A percentile compares a stretch with the other conserved stretches of the same genome.
These are phyloP conservation scores for Tricholoma matsutake DNA, from an alignment of 768 basidiomycete genomes.

Conservation along the genomic window DNA sequence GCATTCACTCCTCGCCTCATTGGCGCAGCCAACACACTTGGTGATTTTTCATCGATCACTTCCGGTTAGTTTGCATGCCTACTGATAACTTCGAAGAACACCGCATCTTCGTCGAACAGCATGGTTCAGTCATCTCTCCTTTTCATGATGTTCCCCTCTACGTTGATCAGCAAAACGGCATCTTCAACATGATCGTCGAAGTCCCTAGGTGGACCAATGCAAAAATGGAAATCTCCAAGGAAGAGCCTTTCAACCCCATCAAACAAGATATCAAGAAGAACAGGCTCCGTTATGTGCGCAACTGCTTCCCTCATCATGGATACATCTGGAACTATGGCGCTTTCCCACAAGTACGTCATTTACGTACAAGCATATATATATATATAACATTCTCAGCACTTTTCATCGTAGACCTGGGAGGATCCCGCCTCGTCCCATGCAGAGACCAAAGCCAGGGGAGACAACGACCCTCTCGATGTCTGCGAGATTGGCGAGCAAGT, in stretches of 20 bases:
- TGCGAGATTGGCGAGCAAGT: conserved; percentile 99
- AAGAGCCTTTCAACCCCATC: conserved; percentile 99
- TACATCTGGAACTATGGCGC: conserved; percentile 99
- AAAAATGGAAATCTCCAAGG: conserved; percentile 99
- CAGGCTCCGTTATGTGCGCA: conserved; percentile 93
- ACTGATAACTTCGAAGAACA: conserved; percentile 61
- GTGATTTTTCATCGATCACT: conserved; percentile 40
- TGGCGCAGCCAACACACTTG: conserved; percentile 91
- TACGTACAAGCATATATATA: not conserved
- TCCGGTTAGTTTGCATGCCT: conserved; percentile 9
- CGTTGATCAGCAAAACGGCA: conserved; percentile 90
- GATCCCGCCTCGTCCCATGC: conserved; percentile 83
- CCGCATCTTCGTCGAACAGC: conserved; percentile 91
- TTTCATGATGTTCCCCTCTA: conserved; percentile 99
- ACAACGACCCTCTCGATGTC: conserved; percentile 99
- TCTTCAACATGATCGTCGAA: conserved; percentile 99
- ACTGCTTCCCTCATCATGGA: conserved; percentile 99
- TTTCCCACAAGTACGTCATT: conserved; percentile 81
- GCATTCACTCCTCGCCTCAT: conserved; percentile 76
- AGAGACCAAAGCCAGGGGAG: conserved; percentile 98
- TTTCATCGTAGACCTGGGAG: conserved; percentile 83
- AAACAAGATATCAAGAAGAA: conserved; percentile 99
- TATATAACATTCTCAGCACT: conserved; percentile 6
- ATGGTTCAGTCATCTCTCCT: conserved; percentile 76
- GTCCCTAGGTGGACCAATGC: conserved; percentile 99